Evolutionary conservation across 331 rosid genomes (phyloP).

Genomic region (Quercus lobata): DNA sequence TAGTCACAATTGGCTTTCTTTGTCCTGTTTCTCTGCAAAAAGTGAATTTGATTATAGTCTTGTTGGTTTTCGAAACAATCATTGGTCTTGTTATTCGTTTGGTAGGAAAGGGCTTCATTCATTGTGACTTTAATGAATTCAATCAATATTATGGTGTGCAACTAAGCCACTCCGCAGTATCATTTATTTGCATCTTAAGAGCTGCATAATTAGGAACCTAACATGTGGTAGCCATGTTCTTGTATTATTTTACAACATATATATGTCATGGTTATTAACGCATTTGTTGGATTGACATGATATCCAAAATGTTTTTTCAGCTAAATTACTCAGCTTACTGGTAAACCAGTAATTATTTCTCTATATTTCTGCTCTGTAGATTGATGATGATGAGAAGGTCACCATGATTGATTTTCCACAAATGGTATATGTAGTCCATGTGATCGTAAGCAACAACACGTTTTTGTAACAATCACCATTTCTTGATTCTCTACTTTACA

Average conservation of each 20-base stretch:
- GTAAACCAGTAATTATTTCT: not conserved
- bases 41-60: conserved; percentile 53
- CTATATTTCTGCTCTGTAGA: conserved; percentile 37
- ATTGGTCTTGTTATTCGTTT: conserved; percentile 57
- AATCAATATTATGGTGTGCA: conserved; percentile 67
- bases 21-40: conserved; percentile 80
- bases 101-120: conserved; percentile 80
- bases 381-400: conserved; percentile 71
- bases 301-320: not conserved
- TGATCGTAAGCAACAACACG: too few species aligned
- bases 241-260: not conserved
- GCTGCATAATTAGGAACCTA: not conserved
- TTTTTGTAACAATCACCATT: too few species aligned
- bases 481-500: too few species aligned
- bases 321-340: conserved; percentile 6
- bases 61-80: conserved; percentile 57
- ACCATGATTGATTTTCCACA: conserved; percentile 91
- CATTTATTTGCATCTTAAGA: not conserved
- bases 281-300: not conserved
- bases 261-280: not conserved
- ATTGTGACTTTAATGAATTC: conserved; percentile 76
- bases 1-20: conserved; percentile 74
- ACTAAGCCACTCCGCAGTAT: not conserved
- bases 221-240: not conserved
- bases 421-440: conserved; percentile 81